Conservation (phyloP, 73 alveolate species). For the Paramecium tetraurelia region DNA sequence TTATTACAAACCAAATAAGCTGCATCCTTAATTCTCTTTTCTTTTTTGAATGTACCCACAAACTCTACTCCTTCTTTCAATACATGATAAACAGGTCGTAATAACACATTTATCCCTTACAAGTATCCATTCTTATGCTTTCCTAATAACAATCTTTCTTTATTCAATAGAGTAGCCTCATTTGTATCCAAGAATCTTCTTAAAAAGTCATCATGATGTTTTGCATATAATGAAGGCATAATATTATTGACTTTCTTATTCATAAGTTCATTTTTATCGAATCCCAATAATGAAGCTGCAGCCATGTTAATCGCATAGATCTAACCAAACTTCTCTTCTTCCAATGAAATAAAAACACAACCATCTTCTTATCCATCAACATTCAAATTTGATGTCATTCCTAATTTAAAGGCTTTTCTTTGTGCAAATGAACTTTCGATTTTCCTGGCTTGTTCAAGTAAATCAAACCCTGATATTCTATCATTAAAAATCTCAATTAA, state of each 20-base stretch:
- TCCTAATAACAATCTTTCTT: conserved; percentile 48
- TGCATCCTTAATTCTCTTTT: conserved; percentile 41
- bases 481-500: conserved; percentile 58
- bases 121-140: conserved; percentile 51
- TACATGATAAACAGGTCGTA: conserved; percentile 56
- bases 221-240: conserved; percentile 56
- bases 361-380: conserved; percentile 66
- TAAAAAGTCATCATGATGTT: conserved; percentile 52
- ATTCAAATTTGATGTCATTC: conserved; percentile 49
- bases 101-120: background rate
- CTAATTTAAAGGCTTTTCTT: conserved; percentile 58
- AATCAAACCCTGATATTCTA: conserved; percentile 46
- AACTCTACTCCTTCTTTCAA: conserved; percentile 60
- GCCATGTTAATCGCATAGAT: conserved; percentile 47
- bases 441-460: conserved; percentile 55
- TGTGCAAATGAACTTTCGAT: conserved; percentile 33
- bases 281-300: conserved; percentile 50
- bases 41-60: conserved; percentile 52
- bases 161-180: conserved; percentile 56
- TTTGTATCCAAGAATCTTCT: conserved; percentile 50
- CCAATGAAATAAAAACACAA: conserved; percentile 48
- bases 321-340: conserved; percentile 58
- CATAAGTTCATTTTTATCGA: conserved; percentile 45
- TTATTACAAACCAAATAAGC: conserved; percentile 45
- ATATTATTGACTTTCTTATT: conserved; percentile 47